phyloP scores from a whole-genome alignment of 2,329 filamentous ascomycete species.

The Alternaria sp. region DNA sequence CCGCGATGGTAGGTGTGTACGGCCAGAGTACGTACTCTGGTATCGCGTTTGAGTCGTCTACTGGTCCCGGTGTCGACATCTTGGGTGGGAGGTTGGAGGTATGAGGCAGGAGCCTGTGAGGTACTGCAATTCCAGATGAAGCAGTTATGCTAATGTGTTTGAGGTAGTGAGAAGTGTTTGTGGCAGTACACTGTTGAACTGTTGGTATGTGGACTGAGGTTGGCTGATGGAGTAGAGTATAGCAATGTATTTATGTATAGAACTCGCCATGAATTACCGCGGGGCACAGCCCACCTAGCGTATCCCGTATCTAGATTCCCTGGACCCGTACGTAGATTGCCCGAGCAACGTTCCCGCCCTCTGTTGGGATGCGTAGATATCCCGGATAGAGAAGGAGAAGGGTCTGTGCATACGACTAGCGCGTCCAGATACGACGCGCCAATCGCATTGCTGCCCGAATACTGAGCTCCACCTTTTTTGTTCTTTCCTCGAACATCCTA shows the following conservation, averaged over 20 bases:
- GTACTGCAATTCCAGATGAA: not conserved
- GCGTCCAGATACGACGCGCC: constrained; percentile 1
- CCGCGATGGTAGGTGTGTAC: constrained; percentile 56
- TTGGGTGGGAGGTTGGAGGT: not conserved
- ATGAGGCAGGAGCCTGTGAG: not conserved
- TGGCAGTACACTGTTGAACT: not conserved
- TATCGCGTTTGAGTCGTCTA: constrained; percentile 14
- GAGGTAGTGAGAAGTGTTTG: not conserved
- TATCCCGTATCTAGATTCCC: constrained; percentile 1
- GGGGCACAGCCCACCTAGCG: not conserved
- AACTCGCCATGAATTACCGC: not conserved
- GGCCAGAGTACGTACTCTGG: constrained; percentile 39
- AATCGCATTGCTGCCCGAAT: constrained; percentile 6
- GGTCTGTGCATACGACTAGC: constrained; percentile 8
- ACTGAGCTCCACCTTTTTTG: not conserved
- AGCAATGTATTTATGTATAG: not conserved
- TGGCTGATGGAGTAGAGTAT: not conserved
- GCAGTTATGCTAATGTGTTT: not conserved
- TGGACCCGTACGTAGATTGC: not conserved
- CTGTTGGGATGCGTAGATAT: not conserved
- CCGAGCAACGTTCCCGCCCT: not conserved
- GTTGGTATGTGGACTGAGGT: not conserved
- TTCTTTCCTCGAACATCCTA: not conserved
- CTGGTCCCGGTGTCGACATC: constrained; percentile 19
- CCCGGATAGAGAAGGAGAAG: not conserved